Evolutionary conservation across 208 protist species (phyloP).

Genomic region (Leishmania amazonensis): DNA sequence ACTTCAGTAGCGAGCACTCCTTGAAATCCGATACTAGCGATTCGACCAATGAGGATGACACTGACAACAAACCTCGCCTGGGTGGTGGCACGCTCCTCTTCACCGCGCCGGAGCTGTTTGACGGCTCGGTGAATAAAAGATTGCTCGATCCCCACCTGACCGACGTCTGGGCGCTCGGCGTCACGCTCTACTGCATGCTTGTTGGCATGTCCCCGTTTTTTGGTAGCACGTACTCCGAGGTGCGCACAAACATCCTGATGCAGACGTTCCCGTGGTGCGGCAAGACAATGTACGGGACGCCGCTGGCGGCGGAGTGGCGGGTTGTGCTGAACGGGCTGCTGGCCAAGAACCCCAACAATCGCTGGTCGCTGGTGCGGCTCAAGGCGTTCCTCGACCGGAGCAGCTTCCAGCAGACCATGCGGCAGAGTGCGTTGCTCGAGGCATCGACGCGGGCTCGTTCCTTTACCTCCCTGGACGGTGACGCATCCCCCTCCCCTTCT

Average conservation of each 20-base stretch:
- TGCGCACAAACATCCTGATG: slow-evolving; percentile 43
- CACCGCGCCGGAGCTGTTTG: slow-evolving; percentile 72
- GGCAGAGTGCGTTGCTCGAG: slow-evolving; percentile 10
- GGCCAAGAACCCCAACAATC: slow-evolving; percentile 57
- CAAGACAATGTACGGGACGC: slow-evolving; percentile 26
- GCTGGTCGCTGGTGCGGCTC: slow-evolving; percentile 63
- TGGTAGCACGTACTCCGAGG: slow-evolving; percentile 45
- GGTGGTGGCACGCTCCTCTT: slow-evolving; percentile 73
- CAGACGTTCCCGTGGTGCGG: slow-evolving; percentile 51
- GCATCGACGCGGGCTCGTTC: neutral
- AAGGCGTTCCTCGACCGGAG: slow-evolving; percentile 54
- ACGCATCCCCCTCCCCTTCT: neutral
- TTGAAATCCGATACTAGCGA: neutral
- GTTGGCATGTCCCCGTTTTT: slow-evolving; percentile 71
- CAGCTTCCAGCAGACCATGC: slow-evolving; percentile 36
- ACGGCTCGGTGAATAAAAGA: slow-evolving; percentile 5
- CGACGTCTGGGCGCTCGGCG: slow-evolving; percentile 83
- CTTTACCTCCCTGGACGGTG: neutral
- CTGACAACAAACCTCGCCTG: slow-evolving; percentile 17
- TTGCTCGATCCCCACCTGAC: slow-evolving; percentile 54
- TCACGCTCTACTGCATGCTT: slow-evolving; percentile 85
- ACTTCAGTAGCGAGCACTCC: neutral
- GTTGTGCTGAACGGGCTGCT: slow-evolving; percentile 72
- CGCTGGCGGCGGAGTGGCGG: slow-evolving; percentile 46
- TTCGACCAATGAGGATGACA: neutral